Evolutionary conservation across 345 rosid genomes (phyloP).

Genomic region (Citrus hindsii): DNA sequence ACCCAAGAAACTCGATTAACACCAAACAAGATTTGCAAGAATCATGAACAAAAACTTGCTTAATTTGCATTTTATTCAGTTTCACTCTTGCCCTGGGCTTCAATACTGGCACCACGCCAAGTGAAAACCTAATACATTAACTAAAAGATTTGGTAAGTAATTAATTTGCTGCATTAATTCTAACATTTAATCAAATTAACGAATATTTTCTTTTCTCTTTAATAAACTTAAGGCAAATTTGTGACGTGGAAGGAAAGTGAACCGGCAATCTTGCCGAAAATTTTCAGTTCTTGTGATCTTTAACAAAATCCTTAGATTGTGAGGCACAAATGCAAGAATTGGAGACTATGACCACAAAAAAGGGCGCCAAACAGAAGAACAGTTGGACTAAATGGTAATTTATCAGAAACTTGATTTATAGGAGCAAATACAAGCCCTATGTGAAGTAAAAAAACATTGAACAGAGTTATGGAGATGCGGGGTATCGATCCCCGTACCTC

Average conservation of each 20-base stretch:
- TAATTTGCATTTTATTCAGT: conserved; percentile 92
- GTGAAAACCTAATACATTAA: conserved; percentile 57
- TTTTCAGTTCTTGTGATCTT: conserved; percentile 43
- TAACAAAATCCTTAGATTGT: conserved; percentile 66
- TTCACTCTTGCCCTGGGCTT: conserved; percentile 74
- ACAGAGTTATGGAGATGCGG: not conserved
- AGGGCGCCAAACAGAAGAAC: not conserved
- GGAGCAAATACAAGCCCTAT: too few species aligned
- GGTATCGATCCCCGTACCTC: conserved; percentile 39
- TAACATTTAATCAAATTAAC: not conserved
- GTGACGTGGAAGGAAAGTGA: conserved; percentile 72
- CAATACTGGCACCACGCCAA: conserved; percentile 90
- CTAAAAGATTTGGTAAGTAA: too few species aligned
- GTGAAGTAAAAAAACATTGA: too few species aligned
- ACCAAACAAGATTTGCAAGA: not conserved
- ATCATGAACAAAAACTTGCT: conserved; percentile 28
- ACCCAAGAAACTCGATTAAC: conserved; percentile 4
- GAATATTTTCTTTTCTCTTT: too few species aligned
- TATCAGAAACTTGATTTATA: not conserved
- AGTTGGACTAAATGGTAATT: not conserved
- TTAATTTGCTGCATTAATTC: not conserved
- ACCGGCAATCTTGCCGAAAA: conserved; percentile 73
- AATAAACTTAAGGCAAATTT: conserved; percentile 61
- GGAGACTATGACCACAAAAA: not conserved
- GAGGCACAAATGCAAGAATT: conserved; percentile 58